Evolutionary conservation across 2,329 filamentous ascomycete species (phyloP), one percentile per base, ranked within the genome.

Genomic region (Hortaea sp.): DNA sequence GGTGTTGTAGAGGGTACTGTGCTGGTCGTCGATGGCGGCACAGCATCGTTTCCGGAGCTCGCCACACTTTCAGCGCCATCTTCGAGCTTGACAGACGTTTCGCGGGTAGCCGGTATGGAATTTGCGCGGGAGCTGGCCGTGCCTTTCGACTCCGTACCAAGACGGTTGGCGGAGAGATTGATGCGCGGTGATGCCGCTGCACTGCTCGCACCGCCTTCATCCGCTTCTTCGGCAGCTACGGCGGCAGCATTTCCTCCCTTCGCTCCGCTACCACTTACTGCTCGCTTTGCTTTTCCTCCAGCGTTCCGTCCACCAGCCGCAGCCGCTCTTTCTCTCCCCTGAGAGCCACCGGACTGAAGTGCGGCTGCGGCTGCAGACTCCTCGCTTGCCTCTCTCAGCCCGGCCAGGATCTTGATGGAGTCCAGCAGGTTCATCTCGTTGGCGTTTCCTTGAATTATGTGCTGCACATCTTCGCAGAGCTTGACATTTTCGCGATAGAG

Each of bases 71-170:
- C 69, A 10, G 62, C 65, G 30, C 64, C 65, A 44, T 74, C 71
- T 53, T 74, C 71, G 41, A 66, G 63, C 53, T 75, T 75, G n/a
- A 74, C 71, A 41, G 67, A 70, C n/a, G 69, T 59, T 51, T 75
- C 72, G 32, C 72, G 62, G 10, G 61, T 68, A 43, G 66, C 66
- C 10, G 69, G 66, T 31, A 74, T 69, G 38, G 66, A 70, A 41
- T 68, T 67, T 12, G 61, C 61, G 29, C 64, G 57, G 7, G 62
- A 63, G 1, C 58, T 56, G 40, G 65, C 64, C 39, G 65, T 60
- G 67, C 46, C 49, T 46, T 42, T 54, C n/a, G 54, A 52, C 4
- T 62, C 49, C 12, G 57, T 47, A 40, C 53, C 57, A 42, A 51
- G 53, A 20, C 20, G 20, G 12, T 46, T 45, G 13, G 48, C 48